phyloP scores from a whole-genome alignment of 2,329 filamentous ascomycete genomes.

The Zopfia rhizophila region DNA sequence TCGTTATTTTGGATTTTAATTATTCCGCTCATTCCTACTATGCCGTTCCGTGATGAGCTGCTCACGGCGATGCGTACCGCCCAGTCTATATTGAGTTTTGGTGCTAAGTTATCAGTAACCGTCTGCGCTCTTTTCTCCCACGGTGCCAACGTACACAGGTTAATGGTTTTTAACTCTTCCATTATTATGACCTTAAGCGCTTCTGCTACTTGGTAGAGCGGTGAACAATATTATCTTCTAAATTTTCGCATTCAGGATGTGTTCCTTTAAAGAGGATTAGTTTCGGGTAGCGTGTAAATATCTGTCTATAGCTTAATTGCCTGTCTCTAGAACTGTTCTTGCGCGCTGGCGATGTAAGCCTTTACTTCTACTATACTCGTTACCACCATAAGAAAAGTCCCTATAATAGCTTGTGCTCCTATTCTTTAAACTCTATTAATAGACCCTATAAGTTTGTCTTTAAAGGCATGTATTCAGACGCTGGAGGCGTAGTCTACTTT shows the following conservation, averaged over 20 bases:
- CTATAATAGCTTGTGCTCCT: conserved; percentile 20
- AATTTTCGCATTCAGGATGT: conserved; percentile 20
- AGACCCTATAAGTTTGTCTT: conserved; percentile 14
- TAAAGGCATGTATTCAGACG: conserved; percentile 20
- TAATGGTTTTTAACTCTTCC: conserved; percentile 19
- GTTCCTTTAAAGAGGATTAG: conserved; percentile 17
- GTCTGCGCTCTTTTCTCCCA: conserved; percentile 23
- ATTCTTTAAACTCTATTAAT: conserved; percentile 21
- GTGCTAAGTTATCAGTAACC: conserved; percentile 12
- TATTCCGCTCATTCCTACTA: conserved; percentile 18
- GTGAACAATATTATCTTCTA: conserved; percentile 17
- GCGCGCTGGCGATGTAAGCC: conserved; percentile 21
- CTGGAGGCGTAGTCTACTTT: conserved; percentile 18
- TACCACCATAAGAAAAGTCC: conserved; percentile 16
- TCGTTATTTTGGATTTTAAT: conserved; percentile 17
- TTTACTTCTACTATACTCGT: conserved; percentile 21
- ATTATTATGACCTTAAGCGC: conserved; percentile 20
- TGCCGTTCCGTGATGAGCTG: conserved; percentile 16
- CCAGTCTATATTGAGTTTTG: conserved; percentile 16
- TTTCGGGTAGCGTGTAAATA: conserved; percentile 22
- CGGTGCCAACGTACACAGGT: conserved; percentile 16
- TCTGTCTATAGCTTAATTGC: conserved; percentile 21
- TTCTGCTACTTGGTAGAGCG: conserved; percentile 14
- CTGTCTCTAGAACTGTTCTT: conserved; percentile 20
- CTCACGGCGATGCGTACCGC: conserved; percentile 23